Evolutionary conservation across 345 rosid genomes (phyloP).

Genomic region (Fremontodendron californicum): DNA sequence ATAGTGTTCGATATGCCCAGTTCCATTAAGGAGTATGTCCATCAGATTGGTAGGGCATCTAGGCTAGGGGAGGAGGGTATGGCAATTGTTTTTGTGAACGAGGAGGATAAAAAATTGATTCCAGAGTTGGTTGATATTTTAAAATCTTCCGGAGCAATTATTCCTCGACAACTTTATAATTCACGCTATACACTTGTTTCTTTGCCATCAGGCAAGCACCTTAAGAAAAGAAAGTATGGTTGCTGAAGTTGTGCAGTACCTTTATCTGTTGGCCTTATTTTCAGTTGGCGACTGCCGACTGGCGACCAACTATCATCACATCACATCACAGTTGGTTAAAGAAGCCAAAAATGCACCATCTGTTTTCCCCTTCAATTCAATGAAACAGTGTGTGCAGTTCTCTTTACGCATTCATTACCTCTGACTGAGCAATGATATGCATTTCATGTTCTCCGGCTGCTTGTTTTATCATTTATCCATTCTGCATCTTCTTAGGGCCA

Average conservation of each 20-base stretch:
- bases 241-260: conserved; percentile 17
- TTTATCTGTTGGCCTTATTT: neutral
- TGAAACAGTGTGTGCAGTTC: neutral
- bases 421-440: neutral
- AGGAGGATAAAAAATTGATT: conserved; percentile 62
- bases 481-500: neutral
- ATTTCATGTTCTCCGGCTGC: neutral
- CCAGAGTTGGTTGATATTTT: conserved; percentile 53
- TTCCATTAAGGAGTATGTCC: conserved; percentile 70
- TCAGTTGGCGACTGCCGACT: too few relatives aligned
- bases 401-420: neutral
- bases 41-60: conserved; percentile 88
- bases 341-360: neutral
- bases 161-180: conserved; percentile 69
- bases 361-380: neutral
- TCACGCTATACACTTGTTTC: conserved; percentile 31
- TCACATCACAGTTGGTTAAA: neutral
- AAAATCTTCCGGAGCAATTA: conserved; percentile 63
- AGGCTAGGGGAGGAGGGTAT: conserved; percentile 71
- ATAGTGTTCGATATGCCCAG: conserved; percentile 88
- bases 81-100: conserved; percentile 62
- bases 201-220: conserved; percentile 38
- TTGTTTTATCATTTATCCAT: neutral
- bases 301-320: neutral
- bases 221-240: conserved; percentile 60